phyloP scores from a whole-genome alignment of 2,329 filamentous ascomycete genomes.

The Penicillium psychrosexuale region DNA sequence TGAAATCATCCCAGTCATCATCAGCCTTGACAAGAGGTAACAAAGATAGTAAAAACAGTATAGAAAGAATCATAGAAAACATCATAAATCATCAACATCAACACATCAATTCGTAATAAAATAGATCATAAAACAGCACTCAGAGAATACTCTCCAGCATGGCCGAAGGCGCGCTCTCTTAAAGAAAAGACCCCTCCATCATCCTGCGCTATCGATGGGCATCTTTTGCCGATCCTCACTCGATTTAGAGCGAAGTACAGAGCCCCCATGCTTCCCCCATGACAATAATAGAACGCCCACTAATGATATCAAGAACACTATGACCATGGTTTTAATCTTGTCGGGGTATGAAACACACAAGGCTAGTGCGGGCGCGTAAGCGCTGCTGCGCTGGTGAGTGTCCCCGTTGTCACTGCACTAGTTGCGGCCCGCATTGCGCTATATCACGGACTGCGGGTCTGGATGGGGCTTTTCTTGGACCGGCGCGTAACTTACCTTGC shows the following conservation, averaged over 20 bases:
- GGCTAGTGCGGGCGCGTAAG: slow-evolving; percentile 12
- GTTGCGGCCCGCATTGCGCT: slow-evolving; percentile 11
- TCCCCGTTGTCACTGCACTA: slow-evolving; percentile 9
- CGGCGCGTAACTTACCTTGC: not conserved
- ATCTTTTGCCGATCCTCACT: not conserved
- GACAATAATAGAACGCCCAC: not conserved
- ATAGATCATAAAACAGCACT: not conserved
- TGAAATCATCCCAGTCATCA: slow-evolving; percentile 37
- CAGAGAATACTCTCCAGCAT: not conserved
- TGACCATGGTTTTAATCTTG: not conserved
- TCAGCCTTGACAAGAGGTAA: slow-evolving; percentile 25
- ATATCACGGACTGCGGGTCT: slow-evolving; percentile 9
- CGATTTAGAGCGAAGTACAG: not conserved
- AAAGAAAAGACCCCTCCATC: not conserved
- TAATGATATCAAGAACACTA: not conserved
- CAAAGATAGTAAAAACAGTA: slow-evolving; percentile 15
- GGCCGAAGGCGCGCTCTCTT: not conserved
- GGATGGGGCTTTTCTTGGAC: not conserved
- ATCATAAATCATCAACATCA: slow-evolving; percentile 1
- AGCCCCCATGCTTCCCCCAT: not conserved
- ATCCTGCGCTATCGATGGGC: not conserved
- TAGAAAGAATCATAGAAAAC: slow-evolving; percentile 1
- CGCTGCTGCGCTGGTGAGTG: slow-evolving; percentile 3
- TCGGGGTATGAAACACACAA: slow-evolving; percentile 9
- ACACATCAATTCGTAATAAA: not conserved